These are phyloP conservation scores for Lentinula detonsa DNA, from an alignment of 768 basidiomycete genomes.

Conservation along the genomic window DNA sequence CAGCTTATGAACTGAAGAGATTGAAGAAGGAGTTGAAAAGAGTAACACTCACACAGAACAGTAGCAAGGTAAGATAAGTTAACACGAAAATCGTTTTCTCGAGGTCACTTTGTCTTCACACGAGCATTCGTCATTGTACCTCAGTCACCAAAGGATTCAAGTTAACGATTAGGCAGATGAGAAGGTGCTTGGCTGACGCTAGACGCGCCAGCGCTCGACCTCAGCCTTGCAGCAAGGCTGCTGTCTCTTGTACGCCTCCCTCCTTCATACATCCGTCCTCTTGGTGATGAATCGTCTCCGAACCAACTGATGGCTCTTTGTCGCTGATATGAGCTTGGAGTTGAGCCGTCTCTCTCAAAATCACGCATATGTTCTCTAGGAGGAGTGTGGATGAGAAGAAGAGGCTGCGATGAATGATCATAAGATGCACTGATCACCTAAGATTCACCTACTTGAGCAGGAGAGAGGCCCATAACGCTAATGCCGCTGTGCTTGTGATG, in stretches of 20 bases:
- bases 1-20: not conserved
- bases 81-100: not conserved
- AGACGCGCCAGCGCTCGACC: not conserved
- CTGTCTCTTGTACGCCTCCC: slow-evolving; percentile 9
- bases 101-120: not conserved
- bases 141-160: not conserved
- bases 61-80: not conserved
- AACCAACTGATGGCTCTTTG: slow-evolving; percentile 37
- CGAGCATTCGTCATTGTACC: not conserved
- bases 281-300: slow-evolving; percentile 31
- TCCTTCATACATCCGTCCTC: slow-evolving; percentile 30
- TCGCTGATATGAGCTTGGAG: slow-evolving; percentile 19
- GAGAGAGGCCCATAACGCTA: slow-evolving; percentile 64
- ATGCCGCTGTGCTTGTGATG: slow-evolving; percentile 50
- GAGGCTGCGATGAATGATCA: slow-evolving; percentile 32
- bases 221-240: slow-evolving; percentile 2
- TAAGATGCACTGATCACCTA: not conserved
- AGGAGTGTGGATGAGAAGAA: slow-evolving; percentile 61
- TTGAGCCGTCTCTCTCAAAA: slow-evolving; percentile 26
- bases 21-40: not conserved
- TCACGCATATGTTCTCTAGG: slow-evolving; percentile 39
- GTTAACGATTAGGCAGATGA: not conserved
- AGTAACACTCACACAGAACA: not conserved
- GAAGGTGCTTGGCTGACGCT: not conserved
- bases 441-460: slow-evolving; percentile 51